phyloP scores from a whole-genome alignment of 805 yeast species.

The Candida schatavii region DNA sequence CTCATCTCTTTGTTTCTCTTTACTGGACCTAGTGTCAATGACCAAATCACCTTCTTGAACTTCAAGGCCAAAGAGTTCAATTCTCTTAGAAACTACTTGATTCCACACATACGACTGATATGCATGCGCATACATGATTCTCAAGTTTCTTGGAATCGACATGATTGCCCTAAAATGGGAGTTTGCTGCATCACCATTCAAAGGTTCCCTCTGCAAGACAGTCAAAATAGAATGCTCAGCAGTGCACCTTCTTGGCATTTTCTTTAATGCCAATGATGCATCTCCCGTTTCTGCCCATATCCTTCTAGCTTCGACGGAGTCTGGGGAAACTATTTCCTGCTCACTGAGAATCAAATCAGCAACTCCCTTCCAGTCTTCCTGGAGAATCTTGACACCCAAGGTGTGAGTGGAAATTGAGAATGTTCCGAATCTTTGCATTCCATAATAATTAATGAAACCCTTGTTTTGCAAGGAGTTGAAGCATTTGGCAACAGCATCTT shows the following conservation, averaged over 20 bases:
- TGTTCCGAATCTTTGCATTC: conserved; percentile 99
- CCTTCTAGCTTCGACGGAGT: conserved; percentile 76
- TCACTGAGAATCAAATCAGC: conserved; percentile 78
- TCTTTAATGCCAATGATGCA: conserved; percentile 59
- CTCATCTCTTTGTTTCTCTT: neutral
- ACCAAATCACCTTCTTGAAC: conserved; percentile 84
- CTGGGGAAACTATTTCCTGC: conserved; percentile 81
- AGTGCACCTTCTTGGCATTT: conserved; percentile 84
- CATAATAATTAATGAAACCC: conserved; percentile 93
- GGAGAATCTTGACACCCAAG: conserved; percentile 70
- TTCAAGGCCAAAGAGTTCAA: conserved; percentile 63
- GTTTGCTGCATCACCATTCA: conserved; percentile 39
- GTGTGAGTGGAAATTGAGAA: conserved; percentile 89
- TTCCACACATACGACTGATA: conserved; percentile 98
- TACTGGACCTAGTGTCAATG: conserved; percentile 20
- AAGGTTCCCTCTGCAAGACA: conserved; percentile 51
- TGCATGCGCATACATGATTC: conserved; percentile 96
- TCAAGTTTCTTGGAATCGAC: conserved; percentile 86
- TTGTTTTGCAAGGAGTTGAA: conserved; percentile 54
- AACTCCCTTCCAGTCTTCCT: conserved; percentile 76
- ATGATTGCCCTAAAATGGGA: conserved; percentile 78
- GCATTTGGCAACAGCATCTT: conserved; percentile 48
- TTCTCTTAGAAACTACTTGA: conserved; percentile 71
- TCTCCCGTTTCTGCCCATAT: conserved; percentile 76
- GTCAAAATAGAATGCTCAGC: conserved; percentile 79